Percentiles rank a stretch among this genome's conserved stretches.
These are phyloP conservation scores for Fusarium sp. DNA, from an alignment of 2,329 filamentous ascomycete genomes.

Conservation along the genomic window DNA sequence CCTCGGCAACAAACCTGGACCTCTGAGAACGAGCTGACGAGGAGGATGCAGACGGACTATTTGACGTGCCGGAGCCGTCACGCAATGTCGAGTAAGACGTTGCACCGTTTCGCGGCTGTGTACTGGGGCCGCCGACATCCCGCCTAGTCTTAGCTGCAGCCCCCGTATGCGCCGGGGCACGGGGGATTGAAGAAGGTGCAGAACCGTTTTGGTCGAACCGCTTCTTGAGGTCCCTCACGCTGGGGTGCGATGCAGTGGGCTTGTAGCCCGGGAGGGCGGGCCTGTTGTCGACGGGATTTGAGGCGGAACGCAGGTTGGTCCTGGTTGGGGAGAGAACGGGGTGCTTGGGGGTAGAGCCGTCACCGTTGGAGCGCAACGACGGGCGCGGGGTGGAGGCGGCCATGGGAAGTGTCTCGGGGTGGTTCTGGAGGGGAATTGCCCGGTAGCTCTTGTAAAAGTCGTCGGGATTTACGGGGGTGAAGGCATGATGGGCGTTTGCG, in stretches of 20 bases:
- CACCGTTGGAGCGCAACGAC: slow-evolving; percentile 62
- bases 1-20: slow-evolving; percentile 61
- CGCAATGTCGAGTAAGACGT: slow-evolving; percentile 58
- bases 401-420: slow-evolving; percentile 52
- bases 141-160: slow-evolving; percentile 48
- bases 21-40: slow-evolving; percentile 55
- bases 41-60: slow-evolving; percentile 29
- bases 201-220: slow-evolving; percentile 76
- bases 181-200: slow-evolving; percentile 48
- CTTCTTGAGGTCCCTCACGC: slow-evolving; percentile 83
- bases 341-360: slow-evolving; percentile 62
- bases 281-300: slow-evolving; percentile 65
- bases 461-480: slow-evolving; percentile 62
- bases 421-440: slow-evolving; percentile 51
- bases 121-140: slow-evolving; percentile 48
- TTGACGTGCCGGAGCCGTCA: slow-evolving; percentile 44
- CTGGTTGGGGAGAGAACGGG: slow-evolving; percentile 55
- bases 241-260: slow-evolving; percentile 64
- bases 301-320: slow-evolving; percentile 64
- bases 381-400: slow-evolving; percentile 57
- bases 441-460: slow-evolving; percentile 67
- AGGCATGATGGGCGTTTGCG: slow-evolving; percentile 50
- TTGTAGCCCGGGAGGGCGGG: slow-evolving; percentile 46
- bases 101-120: slow-evolving; percentile 51
- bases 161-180: slow-evolving; percentile 51